Evolutionary conservation across 2,329 filamentous ascomycete genomes (phyloP).

Genomic region (Neonectria hederae): DNA sequence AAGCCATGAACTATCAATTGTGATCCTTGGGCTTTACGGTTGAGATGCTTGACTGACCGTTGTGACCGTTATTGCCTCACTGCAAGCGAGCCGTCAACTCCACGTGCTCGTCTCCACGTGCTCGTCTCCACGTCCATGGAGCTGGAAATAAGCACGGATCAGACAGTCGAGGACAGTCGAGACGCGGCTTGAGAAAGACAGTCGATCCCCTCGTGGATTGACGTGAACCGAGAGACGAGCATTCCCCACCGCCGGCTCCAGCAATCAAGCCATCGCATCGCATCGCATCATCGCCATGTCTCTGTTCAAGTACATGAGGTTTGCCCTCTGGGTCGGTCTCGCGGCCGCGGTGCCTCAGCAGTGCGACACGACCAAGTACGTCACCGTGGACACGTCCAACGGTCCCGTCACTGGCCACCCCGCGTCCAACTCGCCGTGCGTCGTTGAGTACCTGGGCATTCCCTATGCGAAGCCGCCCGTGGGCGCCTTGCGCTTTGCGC

Average conservation of each 20-base stretch:
- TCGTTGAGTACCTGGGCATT: slow-evolving; percentile 53
- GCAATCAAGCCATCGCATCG: no score
- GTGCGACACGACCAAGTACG: slow-evolving; percentile 27
- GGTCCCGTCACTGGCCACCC: slow-evolving; percentile 48
- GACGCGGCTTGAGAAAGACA: background rate
- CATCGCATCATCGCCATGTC: no score
- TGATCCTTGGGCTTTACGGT: background rate
- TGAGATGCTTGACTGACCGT: background rate
- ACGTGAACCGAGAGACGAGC: background rate
- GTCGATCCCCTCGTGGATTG: background rate
- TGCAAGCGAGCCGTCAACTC: background rate
- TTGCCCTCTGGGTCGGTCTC: slow-evolving; percentile 25
- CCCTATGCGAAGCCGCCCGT: slow-evolving; percentile 52
- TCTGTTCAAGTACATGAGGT: background rate
- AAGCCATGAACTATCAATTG: background rate
- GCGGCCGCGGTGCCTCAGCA: slow-evolving; percentile 18
- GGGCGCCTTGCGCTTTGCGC: slow-evolving; percentile 49
- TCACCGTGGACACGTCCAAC: slow-evolving; percentile 45
- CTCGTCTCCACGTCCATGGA: background rate
- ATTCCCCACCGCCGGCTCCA: background rate
- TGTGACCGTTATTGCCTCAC: background rate
- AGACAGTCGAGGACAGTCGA: background rate
- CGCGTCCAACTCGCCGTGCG: slow-evolving; percentile 41
- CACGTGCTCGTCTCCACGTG: background rate
- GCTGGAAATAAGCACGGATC: background rate